Conservation (phyloP, 140 eudicot species). For the Oenanthe javanica region DNA sequence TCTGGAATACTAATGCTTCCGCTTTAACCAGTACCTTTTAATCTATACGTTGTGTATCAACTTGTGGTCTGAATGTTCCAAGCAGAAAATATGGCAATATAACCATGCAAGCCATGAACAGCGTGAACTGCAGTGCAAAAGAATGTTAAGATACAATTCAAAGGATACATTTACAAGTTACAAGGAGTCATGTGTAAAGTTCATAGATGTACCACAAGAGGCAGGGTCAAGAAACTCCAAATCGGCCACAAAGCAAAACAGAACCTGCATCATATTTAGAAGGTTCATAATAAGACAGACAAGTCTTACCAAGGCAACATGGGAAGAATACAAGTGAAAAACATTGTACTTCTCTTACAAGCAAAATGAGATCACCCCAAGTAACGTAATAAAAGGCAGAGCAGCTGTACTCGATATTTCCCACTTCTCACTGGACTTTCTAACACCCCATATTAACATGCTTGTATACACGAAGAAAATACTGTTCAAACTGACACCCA, state of each 20-base stretch:
- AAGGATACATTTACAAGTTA: neutral
- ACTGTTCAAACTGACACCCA: conserved; percentile 56
- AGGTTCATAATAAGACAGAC: neutral
- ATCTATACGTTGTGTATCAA: conserved; percentile 65
- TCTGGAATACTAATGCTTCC: conserved; percentile 19
- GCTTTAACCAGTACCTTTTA: conserved; percentile 15
- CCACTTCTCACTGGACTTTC: conserved; percentile 69
- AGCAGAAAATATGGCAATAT: conserved; percentile 63
- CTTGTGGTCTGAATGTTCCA: conserved; percentile 54
- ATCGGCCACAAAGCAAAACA: conserved; percentile 83
- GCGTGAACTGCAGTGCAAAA: conserved; percentile 56
- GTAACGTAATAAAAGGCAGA: conserved; percentile 53
- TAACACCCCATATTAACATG: conserved; percentile 57
- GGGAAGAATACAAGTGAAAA: neutral
- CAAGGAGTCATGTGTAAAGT: neutral
- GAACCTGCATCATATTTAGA: conserved; percentile 40
- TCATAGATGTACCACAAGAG: conserved; percentile 57
- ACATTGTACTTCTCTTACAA: conserved; percentile 37
- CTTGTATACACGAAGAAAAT: conserved; percentile 58
- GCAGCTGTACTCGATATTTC: conserved; percentile 72
- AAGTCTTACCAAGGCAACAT: neutral
- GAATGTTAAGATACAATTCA: neutral
- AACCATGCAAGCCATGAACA: conserved; percentile 92
- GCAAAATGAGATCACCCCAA: conserved; percentile 68
- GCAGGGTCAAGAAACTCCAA: conserved; percentile 92